Evolutionary conservation across 768 basidiomycete species (phyloP).

Genomic region (Tricholoma furcatifolium): DNA sequence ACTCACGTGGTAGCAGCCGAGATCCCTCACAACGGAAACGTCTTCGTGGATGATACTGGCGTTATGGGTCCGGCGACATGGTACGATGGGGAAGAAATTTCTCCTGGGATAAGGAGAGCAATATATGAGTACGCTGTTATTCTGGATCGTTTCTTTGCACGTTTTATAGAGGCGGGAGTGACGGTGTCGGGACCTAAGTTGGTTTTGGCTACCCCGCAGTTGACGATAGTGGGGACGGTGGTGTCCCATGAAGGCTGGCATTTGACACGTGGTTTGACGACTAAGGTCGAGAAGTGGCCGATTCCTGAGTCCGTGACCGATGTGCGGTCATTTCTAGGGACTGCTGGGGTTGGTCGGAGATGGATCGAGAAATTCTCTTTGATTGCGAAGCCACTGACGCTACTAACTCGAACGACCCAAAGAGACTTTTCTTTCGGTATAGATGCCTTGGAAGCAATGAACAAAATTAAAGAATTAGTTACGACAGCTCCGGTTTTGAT

Average conservation of each 20-base stretch:
- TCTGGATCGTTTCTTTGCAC: slow-evolving; percentile 21
- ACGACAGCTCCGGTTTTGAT: slow-evolving; percentile 24
- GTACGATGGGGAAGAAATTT: slow-evolving; percentile 11
- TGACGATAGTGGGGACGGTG: slow-evolving; percentile 33
- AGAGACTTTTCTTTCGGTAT: slow-evolving; percentile 26
- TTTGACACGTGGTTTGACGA: too few species aligned
- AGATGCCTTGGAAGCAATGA: slow-evolving; percentile 20
- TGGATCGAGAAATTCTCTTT: slow-evolving; percentile 24
- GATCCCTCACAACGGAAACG: slow-evolving; percentile 7
- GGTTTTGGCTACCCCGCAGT: slow-evolving; percentile 9
- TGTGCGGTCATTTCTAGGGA: slow-evolving; percentile 26
- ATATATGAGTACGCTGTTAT: slow-evolving; percentile 25
- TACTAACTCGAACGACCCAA: slow-evolving; percentile 1
- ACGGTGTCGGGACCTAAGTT: slow-evolving; percentile 30
- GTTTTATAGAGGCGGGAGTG: too few species aligned
- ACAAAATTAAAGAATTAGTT: slow-evolving; percentile 21
- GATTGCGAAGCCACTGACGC: slow-evolving; percentile 23
- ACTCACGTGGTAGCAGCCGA: slow-evolving; percentile 15
- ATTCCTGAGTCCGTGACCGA: too few species aligned
- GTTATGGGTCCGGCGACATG: slow-evolving; percentile 12
- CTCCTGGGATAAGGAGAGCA: slow-evolving; percentile 24
- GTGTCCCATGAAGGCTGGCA: too few species aligned
- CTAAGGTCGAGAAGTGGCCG: too few species aligned
- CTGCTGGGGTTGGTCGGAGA: slow-evolving; percentile 16
- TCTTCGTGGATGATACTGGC: slow-evolving; percentile 19